phyloP scores from a whole-genome alignment of 1,284 basidiomycete genomes.

The Uromyces viciae-fabae region DNA sequence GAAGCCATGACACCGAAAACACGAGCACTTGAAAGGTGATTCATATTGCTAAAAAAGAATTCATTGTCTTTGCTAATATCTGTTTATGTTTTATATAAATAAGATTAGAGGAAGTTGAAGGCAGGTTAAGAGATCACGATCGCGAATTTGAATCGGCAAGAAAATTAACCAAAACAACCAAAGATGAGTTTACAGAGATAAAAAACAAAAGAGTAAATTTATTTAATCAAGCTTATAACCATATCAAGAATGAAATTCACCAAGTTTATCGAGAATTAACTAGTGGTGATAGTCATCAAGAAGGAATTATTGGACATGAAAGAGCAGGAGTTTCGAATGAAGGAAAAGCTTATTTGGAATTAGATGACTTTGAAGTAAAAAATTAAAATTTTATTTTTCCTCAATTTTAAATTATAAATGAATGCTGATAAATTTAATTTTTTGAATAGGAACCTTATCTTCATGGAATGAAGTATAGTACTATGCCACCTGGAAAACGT shows the following conservation, averaged over 20 bases:
- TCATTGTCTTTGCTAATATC: too few relatives aligned
- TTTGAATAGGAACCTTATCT: conserved; percentile 81
- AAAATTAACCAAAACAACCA: conserved; percentile 78
- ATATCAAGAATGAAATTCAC: conserved; percentile 91
- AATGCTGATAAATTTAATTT: not conserved
- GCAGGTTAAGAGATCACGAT: conserved; percentile 60
- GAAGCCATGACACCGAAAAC: conserved; percentile 93
- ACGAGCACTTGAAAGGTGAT: conserved; percentile 83
- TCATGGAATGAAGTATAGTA: conserved; percentile 94
- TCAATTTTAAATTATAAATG: not conserved
- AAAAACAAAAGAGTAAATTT: conserved; percentile 78
- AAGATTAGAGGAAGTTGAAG: conserved; percentile 87
- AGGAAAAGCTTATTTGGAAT: conserved; percentile 72
- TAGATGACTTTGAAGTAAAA: conserved; percentile 93
- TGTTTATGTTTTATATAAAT: too few relatives aligned
- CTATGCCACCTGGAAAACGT: conserved; percentile 98
- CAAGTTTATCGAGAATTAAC: conserved; percentile 97
- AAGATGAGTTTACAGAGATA: conserved; percentile 83
- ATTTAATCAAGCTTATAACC: conserved; percentile 93
- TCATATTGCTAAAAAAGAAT: too few relatives aligned
- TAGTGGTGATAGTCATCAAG: conserved; percentile 82
- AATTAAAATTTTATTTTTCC: not conserved
- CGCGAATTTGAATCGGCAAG: conserved; percentile 61
- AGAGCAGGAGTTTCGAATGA: conserved; percentile 26
- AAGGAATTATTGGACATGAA: conserved; percentile 69